Conservation (phyloP, 2,329 filamentous ascomycete genomes). For the Cadophora sp. region DNA sequence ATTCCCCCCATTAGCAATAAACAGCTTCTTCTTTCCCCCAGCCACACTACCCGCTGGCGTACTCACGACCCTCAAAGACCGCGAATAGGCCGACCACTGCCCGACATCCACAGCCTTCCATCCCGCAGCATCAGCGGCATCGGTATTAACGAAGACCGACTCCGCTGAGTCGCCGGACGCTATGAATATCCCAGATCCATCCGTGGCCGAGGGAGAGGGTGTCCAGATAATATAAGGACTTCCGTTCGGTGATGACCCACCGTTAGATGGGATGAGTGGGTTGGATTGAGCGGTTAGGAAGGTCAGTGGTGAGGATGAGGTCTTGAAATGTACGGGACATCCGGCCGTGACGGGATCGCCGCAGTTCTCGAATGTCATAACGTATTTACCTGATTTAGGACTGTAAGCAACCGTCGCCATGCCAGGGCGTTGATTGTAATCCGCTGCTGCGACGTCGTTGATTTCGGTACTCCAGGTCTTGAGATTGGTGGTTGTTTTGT, state of each 20-base stretch:
- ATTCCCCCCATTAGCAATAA: too few species aligned
- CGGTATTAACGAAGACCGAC: conserved; percentile 17
- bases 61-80: conserved; percentile 15
- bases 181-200: conserved; percentile 10
- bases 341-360: neutral
- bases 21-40: too few species aligned
- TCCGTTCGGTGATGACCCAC: neutral
- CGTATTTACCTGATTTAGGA: conserved; percentile 58
- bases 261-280: neutral
- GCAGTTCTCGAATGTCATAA: conserved; percentile 65
- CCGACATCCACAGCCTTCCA: conserved; percentile 19
- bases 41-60: too few species aligned
- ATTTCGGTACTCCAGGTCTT: conserved; percentile 62
- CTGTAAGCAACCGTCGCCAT: conserved; percentile 67
- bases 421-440: conserved; percentile 66
- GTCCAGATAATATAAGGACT: conserved; percentile 30
- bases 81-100: conserved; percentile 26
- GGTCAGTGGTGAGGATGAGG: conserved; percentile 11
- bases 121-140: neutral
- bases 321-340: conserved; percentile 21
- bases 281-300: conserved; percentile 6
- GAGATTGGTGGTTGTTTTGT: conserved; percentile 65
- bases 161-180: neutral
- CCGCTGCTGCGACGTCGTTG: conserved; percentile 64
- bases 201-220: neutral